phyloP scores from a whole-genome alignment of 192 early-diverging fungal species.

The Gorgonomyces haynaldii region DNA sequence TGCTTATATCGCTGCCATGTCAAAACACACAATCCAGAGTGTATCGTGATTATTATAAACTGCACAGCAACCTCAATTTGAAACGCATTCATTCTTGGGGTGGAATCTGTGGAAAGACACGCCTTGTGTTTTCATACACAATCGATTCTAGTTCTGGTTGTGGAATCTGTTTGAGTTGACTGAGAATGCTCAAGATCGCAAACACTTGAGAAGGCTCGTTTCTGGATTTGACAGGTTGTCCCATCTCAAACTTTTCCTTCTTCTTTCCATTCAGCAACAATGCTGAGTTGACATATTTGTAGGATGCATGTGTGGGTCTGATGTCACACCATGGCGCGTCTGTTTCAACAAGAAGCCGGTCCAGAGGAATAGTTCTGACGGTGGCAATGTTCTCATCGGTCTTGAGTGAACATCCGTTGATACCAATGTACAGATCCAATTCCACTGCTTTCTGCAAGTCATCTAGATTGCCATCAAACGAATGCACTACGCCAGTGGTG shows the following conservation, averaged over 20 bases:
- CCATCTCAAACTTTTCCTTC: constrained; percentile 62
- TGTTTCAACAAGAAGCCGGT: constrained; percentile 84
- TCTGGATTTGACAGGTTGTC: constrained; percentile 63
- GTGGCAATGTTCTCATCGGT: constrained; percentile 74
- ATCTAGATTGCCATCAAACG: constrained; percentile 65
- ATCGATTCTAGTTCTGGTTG: not conserved
- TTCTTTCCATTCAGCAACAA: constrained; percentile 35
- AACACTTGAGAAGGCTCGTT: constrained; percentile 62
- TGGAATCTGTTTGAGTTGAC: not conserved
- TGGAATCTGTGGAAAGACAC: not conserved
- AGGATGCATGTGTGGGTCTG: constrained; percentile 72
- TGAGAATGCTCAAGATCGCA: not conserved
- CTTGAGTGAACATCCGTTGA: constrained; percentile 93
- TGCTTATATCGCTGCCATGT: no score
- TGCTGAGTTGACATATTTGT: constrained; percentile 25
- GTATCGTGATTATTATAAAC: no score
- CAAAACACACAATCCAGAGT: no score
- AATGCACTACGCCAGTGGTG: constrained; percentile 74
- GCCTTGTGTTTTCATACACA: not conserved
- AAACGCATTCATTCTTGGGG: not conserved
- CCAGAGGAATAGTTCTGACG: constrained; percentile 57
- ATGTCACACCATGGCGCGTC: constrained; percentile 85
- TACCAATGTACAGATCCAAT: constrained; percentile 77
- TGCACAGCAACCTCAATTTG: no score
- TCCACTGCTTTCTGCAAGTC: constrained; percentile 48